Base-by-base conservation (phyloP, 768 basidiomycete genomes). In the Leccinellum albellum region DNA sequence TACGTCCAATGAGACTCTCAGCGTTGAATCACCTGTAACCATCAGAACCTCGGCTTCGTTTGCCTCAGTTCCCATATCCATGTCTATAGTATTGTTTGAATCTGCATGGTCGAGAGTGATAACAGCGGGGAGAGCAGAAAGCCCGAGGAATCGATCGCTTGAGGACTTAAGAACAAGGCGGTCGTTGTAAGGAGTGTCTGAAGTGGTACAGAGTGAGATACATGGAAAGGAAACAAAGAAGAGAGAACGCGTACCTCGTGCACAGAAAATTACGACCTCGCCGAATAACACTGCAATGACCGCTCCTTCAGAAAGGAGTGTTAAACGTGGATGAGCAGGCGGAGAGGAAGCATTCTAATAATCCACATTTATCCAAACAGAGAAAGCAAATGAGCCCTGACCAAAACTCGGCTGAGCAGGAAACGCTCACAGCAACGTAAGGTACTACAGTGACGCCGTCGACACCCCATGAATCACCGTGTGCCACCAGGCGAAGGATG, bases 261-360 rank as follows among this genome's bases (percentile, higher is more conserved):
- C 81, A 68, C 85, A 87, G 12, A 91, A 75, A 5, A 86, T 85
- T 20, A 90, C 82, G 2, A 88, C 83, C 69, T 91, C 89, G 28
- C 88, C 88, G 60, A 89, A 91, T 62, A 90, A 83, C 7, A 89
- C 78, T 32, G 80, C 77, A 37, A 84, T 71, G 9, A 89, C 64
- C 21, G 79, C 74, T 20, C 87, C 88, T n/a, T 76, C 77, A n/a
- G 76, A 73, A 23, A 88, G 70, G 17, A 85, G 74, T 53, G 82
- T 82, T 53, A 91, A 77, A 46, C 85, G 79, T 35, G 89, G 87
- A 65, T 89, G 88, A 58, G 85, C 83, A 1, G 88, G 87, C 1
- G 86, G 86, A 37, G 84, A 86, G 57, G 78, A 77, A 29, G 83
- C 81, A 21, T 82, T 88, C 89, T 89, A 57, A 31, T 40, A 2